Percentiles rank a stretch among this genome's conserved stretches.
Conservation (phyloP, 1,139 yeast species). For the Hyphopichia wangnamkhiaoensis region DNA sequence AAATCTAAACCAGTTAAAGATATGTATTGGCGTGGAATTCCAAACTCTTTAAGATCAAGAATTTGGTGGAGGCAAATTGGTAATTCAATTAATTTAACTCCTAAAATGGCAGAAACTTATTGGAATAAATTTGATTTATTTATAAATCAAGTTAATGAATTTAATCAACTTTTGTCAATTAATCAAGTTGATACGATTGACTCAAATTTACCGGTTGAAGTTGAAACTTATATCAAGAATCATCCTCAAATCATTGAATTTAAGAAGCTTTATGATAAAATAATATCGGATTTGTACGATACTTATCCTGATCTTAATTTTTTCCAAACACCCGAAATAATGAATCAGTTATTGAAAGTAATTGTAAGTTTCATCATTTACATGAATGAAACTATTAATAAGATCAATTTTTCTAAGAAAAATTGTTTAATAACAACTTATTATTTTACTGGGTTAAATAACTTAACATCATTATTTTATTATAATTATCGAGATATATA, state of each 20-base stretch:
- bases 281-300: slow-evolving; percentile 23
- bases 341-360: slow-evolving; percentile 26
- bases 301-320: slow-evolving; percentile 47
- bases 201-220: slow-evolving; percentile 6
- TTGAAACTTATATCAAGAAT: slow-evolving; percentile 4
- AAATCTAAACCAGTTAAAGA: slow-evolving; percentile 37
- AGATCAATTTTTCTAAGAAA: slow-evolving; percentile 8
- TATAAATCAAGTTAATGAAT: slow-evolving; percentile 2
- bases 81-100: slow-evolving; percentile 22
- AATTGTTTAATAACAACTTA: slow-evolving; percentile 10
- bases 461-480: slow-evolving; percentile 44
- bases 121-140: slow-evolving; percentile 14
- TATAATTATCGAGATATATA: slow-evolving; percentile 33
- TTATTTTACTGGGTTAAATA: slow-evolving; percentile 27
- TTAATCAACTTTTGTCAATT: slow-evolving; percentile 3
- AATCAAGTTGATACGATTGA: slow-evolving; percentile 15
- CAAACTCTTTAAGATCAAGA: slow-evolving; percentile 43
- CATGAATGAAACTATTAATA: slow-evolving; percentile 16
- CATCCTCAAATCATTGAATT: slow-evolving; percentile 6
- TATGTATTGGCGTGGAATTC: slow-evolving; percentile 71
- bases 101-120: slow-evolving; percentile 17
- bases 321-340: slow-evolving; percentile 36
- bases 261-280: slow-evolving; percentile 11
- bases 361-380: slow-evolving; percentile 24
- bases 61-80: slow-evolving; percentile 57